Percentiles rank a stretch among this genome's conserved stretches.
Conservation (phyloP, 805 yeast species). For the Schwanniomyces pseudopolymorphus region DNA sequence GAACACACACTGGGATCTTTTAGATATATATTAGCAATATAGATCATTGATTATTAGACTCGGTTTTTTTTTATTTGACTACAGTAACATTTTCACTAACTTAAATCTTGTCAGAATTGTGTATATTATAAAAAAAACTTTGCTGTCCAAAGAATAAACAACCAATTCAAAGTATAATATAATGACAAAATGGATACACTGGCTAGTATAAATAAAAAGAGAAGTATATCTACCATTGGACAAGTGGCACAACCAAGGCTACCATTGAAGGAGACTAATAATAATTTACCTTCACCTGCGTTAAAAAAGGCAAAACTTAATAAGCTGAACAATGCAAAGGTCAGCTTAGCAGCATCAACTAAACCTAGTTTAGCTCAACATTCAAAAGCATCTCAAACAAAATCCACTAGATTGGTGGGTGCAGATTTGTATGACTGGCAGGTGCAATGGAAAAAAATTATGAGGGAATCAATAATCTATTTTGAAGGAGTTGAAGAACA, state of each 20-base stretch:
- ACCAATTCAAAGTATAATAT: neutral
- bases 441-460: constrained; percentile 59
- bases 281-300: constrained; percentile 39
- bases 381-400: constrained; percentile 6
- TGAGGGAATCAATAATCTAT: constrained; percentile 58
- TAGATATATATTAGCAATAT: too few species aligned
- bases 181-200: constrained; percentile 6
- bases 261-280: constrained; percentile 42
- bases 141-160: neutral
- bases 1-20: neutral
- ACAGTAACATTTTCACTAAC: neutral
- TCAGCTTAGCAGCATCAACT: neutral
- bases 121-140: neutral
- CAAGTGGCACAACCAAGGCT: constrained; percentile 13
- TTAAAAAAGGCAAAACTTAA: constrained; percentile 29
- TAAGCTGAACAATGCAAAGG: constrained; percentile 2
- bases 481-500: constrained; percentile 53
- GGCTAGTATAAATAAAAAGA: constrained; percentile 2
- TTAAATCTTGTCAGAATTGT: neutral
- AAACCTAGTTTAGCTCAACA: constrained; percentile 7
- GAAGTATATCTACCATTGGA: neutral
- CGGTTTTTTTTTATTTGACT: neutral
- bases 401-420: constrained; percentile 37
- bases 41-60: neutral
- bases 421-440: constrained; percentile 60